Base-by-base conservation (phyloP, 2,329 filamentous ascomycete species). In the Aspergillus sp. region DNA sequence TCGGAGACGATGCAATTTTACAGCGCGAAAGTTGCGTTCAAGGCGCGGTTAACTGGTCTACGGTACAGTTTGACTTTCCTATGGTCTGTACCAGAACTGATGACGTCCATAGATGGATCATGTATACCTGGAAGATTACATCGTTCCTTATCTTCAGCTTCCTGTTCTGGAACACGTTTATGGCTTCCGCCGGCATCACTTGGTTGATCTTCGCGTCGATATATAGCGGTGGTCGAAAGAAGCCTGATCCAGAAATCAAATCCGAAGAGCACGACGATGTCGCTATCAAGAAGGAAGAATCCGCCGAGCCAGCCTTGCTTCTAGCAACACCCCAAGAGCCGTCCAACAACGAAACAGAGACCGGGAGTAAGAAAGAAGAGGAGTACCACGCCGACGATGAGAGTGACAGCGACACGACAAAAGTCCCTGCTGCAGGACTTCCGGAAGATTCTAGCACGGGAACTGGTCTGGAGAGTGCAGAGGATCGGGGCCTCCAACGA, bases 71-170 rank as follows among this genome's bases (percentile, higher is more conserved):
- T 43, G 13, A 21, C 25, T 50, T 17, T 4, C 11, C 17, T 21
- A 1, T 43, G 9, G n/a, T 19, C 13, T 23, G 25, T n/a, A 38
- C 2, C 11, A 13, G 17, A 29, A 46, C 65, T 68, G 52, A 70
- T 47, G 25, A 17, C 31, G 49, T 9, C 16, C 16, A 47, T 53
- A 79, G 88, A 45, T 94, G 88, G 84, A 64, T 92, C 50, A 96
- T 99, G 89, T 94, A 94, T 64, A 86, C 90, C 56, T 87, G 93
- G 74, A 84, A 88, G 11, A 64, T 94, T 32, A 69, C 84, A 1
- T 85, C 85, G 4, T 91, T 91, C 53, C 48, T 88, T 0, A 64
- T 86, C 1, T 88, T 91, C 63, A 89, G 86, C 0, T 71, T 76
- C 0, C 61, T 83, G 0, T 97, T 97, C 71, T 97, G 92, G 91